phyloP scores from a whole-genome alignment of 768 basidiomycete genomes.

The Daedaleopsis sinensis region DNA sequence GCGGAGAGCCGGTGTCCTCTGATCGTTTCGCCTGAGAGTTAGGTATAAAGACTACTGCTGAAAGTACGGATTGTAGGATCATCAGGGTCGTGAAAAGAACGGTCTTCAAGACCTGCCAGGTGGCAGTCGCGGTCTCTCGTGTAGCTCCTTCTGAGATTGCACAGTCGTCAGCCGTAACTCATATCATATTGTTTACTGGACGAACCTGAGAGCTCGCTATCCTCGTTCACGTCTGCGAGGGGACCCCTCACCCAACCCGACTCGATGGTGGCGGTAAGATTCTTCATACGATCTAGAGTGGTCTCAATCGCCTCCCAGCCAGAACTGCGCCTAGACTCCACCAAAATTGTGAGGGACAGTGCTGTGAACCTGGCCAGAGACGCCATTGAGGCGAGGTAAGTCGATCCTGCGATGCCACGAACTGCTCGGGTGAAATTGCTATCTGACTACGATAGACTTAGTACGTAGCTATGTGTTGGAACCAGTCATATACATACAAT shows the following conservation, averaged over 20 bases:
- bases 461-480: neutral
- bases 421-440: conserved; percentile 20
- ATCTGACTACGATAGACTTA: conserved; percentile 1
- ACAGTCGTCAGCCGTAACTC: neutral
- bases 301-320: conserved; percentile 32
- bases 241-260: conserved; percentile 33
- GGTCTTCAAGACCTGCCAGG: conserved; percentile 76
- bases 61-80: conserved; percentile 65
- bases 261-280: conserved; percentile 26
- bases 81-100: conserved; percentile 75
- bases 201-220: conserved; percentile 32
- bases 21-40: conserved; percentile 30
- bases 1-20: neutral
- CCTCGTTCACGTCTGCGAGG: conserved; percentile 29
- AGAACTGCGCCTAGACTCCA: conserved; percentile 25
- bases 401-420: conserved; percentile 21
- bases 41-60: conserved; percentile 54
- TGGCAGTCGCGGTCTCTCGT: conserved; percentile 46
- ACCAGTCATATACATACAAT: conserved; percentile 9
- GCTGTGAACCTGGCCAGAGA: conserved; percentile 27
- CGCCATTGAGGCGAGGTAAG: conserved; percentile 29
- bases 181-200: neutral
- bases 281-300: conserved; percentile 21
- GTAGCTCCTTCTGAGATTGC: conserved; percentile 43
- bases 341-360: conserved; percentile 26